phyloP scores from a whole-genome alignment of 148 eudicot genomes.

The Dianthus caryophyllus region DNA sequence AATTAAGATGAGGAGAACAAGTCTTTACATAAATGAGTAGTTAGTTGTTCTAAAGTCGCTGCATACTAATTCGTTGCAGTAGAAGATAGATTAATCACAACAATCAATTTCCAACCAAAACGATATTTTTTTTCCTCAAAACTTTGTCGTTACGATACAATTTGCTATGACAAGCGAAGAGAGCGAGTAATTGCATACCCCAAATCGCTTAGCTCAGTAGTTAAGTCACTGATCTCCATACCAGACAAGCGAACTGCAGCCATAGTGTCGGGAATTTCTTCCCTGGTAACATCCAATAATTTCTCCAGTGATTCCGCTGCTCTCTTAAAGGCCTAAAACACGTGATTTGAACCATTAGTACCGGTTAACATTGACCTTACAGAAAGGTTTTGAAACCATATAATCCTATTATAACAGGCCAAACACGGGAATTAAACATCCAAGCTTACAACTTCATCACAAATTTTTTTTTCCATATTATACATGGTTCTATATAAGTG shows the following conservation, averaged over 20 bases:
- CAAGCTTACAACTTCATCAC: neutral
- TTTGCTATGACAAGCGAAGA: neutral
- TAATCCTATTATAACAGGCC: neutral
- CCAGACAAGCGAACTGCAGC: conserved; percentile 90
- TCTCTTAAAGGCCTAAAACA: conserved; percentile 72
- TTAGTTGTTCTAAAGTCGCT: no score
- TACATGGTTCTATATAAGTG: neutral
- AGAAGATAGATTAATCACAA: neutral
- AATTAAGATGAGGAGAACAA: no score
- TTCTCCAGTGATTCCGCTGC: conserved; percentile 90
- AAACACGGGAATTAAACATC: neutral
- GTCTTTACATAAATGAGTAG: no score
- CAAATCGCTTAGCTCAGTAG: conserved; percentile 91
- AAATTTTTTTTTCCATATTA: neutral
- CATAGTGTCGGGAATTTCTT: conserved; percentile 92
- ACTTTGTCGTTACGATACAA: no score
- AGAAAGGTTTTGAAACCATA: neutral
- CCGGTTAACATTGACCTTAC: neutral
- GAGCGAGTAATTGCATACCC: conserved; percentile 42
- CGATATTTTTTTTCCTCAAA: no score
- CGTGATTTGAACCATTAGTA: neutral
- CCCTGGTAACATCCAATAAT: conserved; percentile 75
- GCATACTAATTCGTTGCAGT: neutral
- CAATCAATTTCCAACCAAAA: neutral
- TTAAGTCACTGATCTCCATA: conserved; percentile 95